Evolutionary conservation across 805 yeast species (phyloP).

Genomic region (Saccharomyces jurei): DNA sequence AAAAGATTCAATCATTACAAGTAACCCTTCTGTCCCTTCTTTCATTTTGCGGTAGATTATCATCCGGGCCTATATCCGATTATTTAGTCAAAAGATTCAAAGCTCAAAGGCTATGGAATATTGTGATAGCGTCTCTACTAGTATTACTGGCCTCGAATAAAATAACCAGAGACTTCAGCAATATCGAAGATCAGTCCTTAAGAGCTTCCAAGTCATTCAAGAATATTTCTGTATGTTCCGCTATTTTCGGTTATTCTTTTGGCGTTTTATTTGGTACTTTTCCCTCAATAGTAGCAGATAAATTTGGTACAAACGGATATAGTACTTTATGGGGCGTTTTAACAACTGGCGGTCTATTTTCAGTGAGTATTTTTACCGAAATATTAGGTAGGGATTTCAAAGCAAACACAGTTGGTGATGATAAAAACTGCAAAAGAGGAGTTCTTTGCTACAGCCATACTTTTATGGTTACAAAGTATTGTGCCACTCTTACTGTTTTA

Average conservation of each 20-base stretch:
- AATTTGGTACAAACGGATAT: slow-evolving; percentile 58
- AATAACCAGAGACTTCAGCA: slow-evolving; percentile 8
- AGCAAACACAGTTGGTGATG: slow-evolving; percentile 33
- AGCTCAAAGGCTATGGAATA: slow-evolving; percentile 60
- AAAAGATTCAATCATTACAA: slow-evolving; percentile 57
- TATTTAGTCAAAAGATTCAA: slow-evolving; percentile 41
- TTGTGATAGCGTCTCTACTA: slow-evolving; percentile 35
- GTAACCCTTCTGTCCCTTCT: slow-evolving; percentile 59
- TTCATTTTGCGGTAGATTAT: slow-evolving; percentile 56
- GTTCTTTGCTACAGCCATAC: slow-evolving; percentile 41
- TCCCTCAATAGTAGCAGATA: slow-evolving; percentile 71
- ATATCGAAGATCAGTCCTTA: neutral
- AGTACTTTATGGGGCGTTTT: slow-evolving; percentile 71
- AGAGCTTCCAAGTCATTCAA: slow-evolving; percentile 16
- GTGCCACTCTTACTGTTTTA: slow-evolving; percentile 16
- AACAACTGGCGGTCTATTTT: slow-evolving; percentile 60
- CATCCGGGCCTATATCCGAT: slow-evolving; percentile 63
- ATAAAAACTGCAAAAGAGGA: slow-evolving; percentile 39
- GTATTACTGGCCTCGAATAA: slow-evolving; percentile 32
- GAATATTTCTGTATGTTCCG: slow-evolving; percentile 42
- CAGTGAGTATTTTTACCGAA: slow-evolving; percentile 46
- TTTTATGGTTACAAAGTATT: slow-evolving; percentile 26
- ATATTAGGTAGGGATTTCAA: slow-evolving; percentile 51
- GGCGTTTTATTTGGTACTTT: slow-evolving; percentile 67
- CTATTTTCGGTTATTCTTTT: slow-evolving; percentile 54